Percentiles rank a stretch among this genome's conserved stretches.
These are phyloP conservation scores for Monosporascus sp. DNA, from an alignment of 2,329 filamentous ascomycete species.

Conservation along the genomic window DNA sequence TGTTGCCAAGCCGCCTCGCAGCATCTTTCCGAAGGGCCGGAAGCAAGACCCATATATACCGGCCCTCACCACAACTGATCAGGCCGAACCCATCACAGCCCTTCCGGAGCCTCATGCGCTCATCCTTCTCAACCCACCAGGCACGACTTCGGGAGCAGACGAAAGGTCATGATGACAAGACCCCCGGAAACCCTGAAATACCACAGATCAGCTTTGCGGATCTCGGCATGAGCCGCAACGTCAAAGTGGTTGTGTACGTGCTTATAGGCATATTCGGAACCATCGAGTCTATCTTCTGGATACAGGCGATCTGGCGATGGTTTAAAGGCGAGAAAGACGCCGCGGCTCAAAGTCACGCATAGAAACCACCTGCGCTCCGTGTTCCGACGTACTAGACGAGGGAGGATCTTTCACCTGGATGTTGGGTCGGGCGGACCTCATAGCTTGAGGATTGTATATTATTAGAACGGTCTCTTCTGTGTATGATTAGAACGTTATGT, in stretches of 20 bases:
- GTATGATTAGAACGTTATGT: too few species aligned
- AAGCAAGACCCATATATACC: neutral
- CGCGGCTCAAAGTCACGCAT: neutral
- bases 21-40: neutral
- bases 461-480: too few species aligned
- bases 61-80: neutral
- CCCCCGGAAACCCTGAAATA: slow-evolving; percentile 10
- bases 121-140: neutral
- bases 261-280: slow-evolving; percentile 25
- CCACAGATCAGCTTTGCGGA: slow-evolving; percentile 21
- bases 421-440: too few species aligned
- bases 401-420: too few species aligned
- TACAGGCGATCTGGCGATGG: slow-evolving; percentile 21
- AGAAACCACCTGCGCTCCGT: neutral
- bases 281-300: slow-evolving; percentile 30
- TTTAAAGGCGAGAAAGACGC: slow-evolving; percentile 5
- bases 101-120: neutral
- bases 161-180: neutral
- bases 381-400: neutral
- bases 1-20: neutral
- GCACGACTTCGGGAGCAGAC: neutral
- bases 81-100: neutral
- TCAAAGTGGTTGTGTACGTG: slow-evolving; percentile 21
- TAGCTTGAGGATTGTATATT: too few species aligned
- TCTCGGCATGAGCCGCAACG: slow-evolving; percentile 24